Base-by-base conservation (phyloP, 129 eudicot genomes). In the Helichrysum umbraculigerum region DNA sequence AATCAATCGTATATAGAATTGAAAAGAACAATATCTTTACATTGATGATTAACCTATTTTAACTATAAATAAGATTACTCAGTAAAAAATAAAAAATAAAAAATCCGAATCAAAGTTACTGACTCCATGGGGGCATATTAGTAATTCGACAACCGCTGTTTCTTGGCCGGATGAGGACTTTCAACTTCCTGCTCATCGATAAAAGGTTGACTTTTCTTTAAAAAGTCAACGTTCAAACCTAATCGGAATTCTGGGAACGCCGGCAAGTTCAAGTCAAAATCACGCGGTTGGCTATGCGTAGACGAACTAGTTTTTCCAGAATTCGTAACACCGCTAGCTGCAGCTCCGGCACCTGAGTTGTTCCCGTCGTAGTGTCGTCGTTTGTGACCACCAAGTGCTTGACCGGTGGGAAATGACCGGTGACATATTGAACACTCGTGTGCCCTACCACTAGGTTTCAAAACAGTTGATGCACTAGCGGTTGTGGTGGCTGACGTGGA, bases 331-430 rank as follows among this genome's bases (percentile, higher is more conserved):
- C 76, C 81, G 62, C 81, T 70, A 59, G 60, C 87, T 19, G 74
- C 62, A 20, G 72, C 60, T 68, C 80, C 83, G 75, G 72, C 70
- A 21, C 70, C 67, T 61, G 83, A 11, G 70, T 41, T 83, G 58
- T 90, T 89, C 34, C 95, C 96, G 71, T 90, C 98, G 71, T 93
- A 93, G 90, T 93, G 98, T 64, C 90, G 91, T 16, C 98, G 77
- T 76, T 90, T 91, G 83, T 93, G 98, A 7, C 98, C 98, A 54
- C 98, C 98, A 41, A 93, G 85, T 0, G 98, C 98, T 73, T 93
- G 98, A 4, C 98, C 98, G 32, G 97, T 85, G 35, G 91, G 90
- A 41, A 93, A 93, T 1, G 81, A 41, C 67, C 85, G 75, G 86
- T 82, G 85, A 72, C 98, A 93, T 33, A 93, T 78, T 10, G 91